A percentile compares a stretch with the other conserved stretches of the same genome.
Evolutionary conservation across 345 rosid genomes (phyloP).

Genomic region (Lumnitzera littorea): DNA sequence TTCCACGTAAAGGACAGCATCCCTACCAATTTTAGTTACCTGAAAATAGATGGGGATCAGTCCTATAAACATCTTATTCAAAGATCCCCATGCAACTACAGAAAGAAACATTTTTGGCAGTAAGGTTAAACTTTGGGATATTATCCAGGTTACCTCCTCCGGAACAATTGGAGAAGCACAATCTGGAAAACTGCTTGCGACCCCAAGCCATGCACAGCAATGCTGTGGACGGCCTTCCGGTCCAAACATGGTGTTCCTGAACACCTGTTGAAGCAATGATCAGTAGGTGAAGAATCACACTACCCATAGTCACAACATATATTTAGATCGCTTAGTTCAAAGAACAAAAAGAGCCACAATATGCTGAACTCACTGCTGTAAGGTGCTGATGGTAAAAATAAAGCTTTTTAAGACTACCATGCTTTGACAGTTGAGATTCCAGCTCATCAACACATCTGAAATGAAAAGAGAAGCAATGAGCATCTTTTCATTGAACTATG

Average conservation of each 20-base stretch:
- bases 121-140: neutral
- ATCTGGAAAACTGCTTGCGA: slow-evolving; percentile 96
- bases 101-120: neutral
- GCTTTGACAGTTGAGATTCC: slow-evolving; percentile 86
- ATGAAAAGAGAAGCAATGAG: slow-evolving; percentile 9
- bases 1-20: slow-evolving; percentile 93
- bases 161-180: slow-evolving; percentile 93
- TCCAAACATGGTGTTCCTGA: slow-evolving; percentile 99
- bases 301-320: slow-evolving; percentile 1
- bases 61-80: neutral
- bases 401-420: slow-evolving; percentile 87
- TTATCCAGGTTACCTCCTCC: slow-evolving; percentile 62
- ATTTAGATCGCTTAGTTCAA: neutral
- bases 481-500: neutral
- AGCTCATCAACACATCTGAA: slow-evolving; percentile 95
- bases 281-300: slow-evolving; percentile 11
- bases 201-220: slow-evolving; percentile 99
- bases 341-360: slow-evolving; percentile 1
- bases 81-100: neutral
- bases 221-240: slow-evolving; percentile 99
- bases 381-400: slow-evolving; percentile 96
- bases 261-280: slow-evolving; percentile 50
- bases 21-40: slow-evolving; percentile 94
- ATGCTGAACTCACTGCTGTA: slow-evolving; percentile 54
- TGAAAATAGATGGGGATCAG: slow-evolving; percentile 16